Conservation (phyloP, 352 stramenopile species). For the Blastocystis hominis region DNA sequence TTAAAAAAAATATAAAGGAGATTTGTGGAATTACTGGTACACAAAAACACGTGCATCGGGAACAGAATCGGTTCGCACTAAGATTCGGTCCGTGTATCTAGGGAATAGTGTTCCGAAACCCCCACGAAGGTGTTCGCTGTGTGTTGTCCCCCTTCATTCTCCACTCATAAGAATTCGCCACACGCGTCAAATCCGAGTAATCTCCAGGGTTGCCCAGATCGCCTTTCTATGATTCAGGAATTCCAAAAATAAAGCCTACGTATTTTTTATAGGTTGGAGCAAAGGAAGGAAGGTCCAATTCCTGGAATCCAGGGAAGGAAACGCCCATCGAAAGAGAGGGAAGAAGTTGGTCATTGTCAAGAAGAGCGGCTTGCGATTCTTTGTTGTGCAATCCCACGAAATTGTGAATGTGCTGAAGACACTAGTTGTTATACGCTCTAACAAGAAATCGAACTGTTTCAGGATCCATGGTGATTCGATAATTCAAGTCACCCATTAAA, state of each 20-base stretch:
- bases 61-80: not conserved
- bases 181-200: not conserved
- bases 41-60: constrained; percentile 8
- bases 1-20: not conserved
- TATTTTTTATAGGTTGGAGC: constrained; percentile 28
- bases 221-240: constrained; percentile 37
- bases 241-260: not conserved
- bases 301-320: constrained; percentile 36
- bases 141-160: not conserved
- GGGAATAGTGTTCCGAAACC: not conserved
- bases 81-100: constrained; percentile 54
- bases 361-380: not conserved
- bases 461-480: not conserved
- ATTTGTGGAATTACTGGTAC: not conserved
- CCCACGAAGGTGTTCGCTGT: not conserved
- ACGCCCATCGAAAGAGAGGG: not conserved
- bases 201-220: not conserved
- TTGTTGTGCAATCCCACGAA: not conserved
- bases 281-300: constrained; percentile 34
- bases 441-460: not conserved
- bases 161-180: not conserved
- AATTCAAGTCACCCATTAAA: constrained; percentile 48
- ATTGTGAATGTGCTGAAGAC: not conserved
- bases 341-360: constrained; percentile 21
- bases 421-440: not conserved